Evolutionary conservation across 352 stramenopile species (phyloP).

Genomic region (Phytophthora pini): DNA sequence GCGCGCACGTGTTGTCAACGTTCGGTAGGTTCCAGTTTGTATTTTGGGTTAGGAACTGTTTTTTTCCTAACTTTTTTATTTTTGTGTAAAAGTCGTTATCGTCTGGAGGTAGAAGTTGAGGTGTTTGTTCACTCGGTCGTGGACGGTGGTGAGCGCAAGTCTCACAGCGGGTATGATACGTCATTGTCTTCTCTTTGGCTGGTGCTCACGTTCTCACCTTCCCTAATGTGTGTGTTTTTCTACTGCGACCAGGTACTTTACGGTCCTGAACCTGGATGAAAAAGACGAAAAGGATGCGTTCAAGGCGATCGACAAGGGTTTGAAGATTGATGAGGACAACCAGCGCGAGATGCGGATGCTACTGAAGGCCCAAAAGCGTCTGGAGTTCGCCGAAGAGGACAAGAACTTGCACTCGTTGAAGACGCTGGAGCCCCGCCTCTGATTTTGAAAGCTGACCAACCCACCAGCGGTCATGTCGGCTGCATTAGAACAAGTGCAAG

Average conservation of each 20-base stretch:
- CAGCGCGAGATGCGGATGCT: conserved; percentile 59
- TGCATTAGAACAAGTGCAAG: conserved; percentile 5
- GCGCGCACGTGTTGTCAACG: conserved; percentile 64
- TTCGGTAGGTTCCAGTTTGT: conserved; percentile 48
- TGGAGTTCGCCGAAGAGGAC: conserved; percentile 62
- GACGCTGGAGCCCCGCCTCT: conserved; percentile 42
- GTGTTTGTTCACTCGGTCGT: conserved; percentile 57
- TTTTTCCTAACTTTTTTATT: conserved; percentile 9
- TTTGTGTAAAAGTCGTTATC: conserved; percentile 42
- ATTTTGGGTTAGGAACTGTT: background rate
- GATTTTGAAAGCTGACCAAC: conserved; percentile 5
- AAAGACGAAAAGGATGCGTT: conserved; percentile 45
- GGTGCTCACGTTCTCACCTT: conserved; percentile 10
- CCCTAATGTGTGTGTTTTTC: conserved; percentile 7
- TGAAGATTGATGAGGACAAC: conserved; percentile 53
- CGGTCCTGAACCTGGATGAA: conserved; percentile 60
- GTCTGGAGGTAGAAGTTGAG: conserved; percentile 71
- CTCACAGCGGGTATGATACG: conserved; percentile 51
- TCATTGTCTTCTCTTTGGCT: conserved; percentile 3
- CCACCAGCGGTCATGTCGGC: background rate
- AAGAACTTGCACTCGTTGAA: conserved; percentile 55
- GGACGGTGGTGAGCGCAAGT: conserved; percentile 44
- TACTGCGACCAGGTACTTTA: conserved; percentile 52
- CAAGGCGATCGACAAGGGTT: conserved; percentile 53
- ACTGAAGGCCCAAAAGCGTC: conserved; percentile 65